Evolutionary conservation across 2,329 filamentous ascomycete species (phyloP), one percentile per base, ranked within the genome.

Genomic region (Penicillium brasilianum): DNA sequence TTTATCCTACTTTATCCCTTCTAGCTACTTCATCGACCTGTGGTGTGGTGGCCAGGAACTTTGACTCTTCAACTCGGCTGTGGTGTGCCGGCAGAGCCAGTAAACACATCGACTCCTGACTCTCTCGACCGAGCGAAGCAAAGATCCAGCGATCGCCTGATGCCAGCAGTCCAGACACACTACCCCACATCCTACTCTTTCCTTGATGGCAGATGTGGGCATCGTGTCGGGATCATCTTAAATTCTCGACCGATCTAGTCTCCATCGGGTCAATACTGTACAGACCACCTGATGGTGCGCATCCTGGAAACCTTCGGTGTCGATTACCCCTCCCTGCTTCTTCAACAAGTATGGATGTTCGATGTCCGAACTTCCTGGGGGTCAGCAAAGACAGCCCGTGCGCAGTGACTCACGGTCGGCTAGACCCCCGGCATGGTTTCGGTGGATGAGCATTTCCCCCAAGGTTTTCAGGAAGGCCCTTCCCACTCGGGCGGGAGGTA

Each of bases 381-480:
- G 20, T 16, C 16, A 34, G 46, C 25, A 32, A 20, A 20, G 46
- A 41, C 34, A 10, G 46, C 18, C 64, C 61, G 63, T 64, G 59
- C 59, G 58, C 60, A 30, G 20, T 69, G 67, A 69, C 41, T 69
- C 67, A 69, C 62, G 56, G 64, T 64, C 55, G 61, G 58, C 62
- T 60, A 61, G 22, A 22, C 50, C 41, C 44, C 55, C 58, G 30
- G 49, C 28, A 34, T 30, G 59, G 57, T 16, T 18, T n/a, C n/a
- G n/a, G 54, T 20, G 54, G 25, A 25, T 48, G 37, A 25, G 61
- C 58, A 55, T 34, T 32, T 13, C 30, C 46, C 25, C 49, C 4
- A 28, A 28, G 11, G 6, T 28, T 28, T 16, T 41, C 28, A 9
- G 22, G 43, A 14, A 25, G 44, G 4, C 44, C 25, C 25, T 10